Evolutionary conservation across 495 filamentous ascomycete genomes (phyloP).

Genomic region (Aspergillus sparsus): DNA sequence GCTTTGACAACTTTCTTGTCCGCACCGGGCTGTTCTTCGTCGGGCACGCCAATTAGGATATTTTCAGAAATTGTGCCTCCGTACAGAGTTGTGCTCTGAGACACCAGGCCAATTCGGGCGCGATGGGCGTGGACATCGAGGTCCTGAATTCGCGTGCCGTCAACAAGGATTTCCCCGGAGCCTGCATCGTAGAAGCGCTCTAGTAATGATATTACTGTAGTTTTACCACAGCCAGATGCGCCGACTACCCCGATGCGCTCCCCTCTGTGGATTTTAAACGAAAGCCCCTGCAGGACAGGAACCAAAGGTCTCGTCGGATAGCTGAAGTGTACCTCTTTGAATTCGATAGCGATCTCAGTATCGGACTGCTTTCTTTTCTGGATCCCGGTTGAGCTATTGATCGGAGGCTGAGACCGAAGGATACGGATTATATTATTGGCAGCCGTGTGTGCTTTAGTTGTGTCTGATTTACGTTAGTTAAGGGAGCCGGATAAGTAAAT

Average conservation of each 20-base stretch:
- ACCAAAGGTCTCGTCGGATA: slow-evolving; percentile 8
- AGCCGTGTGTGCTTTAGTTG: not conserved
- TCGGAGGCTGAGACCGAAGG: not conserved
- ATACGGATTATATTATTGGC: not conserved
- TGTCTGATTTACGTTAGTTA: not conserved
- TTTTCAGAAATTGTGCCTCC: slow-evolving; percentile 44
- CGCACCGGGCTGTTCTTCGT: not conserved
- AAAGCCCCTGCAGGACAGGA: not conserved
- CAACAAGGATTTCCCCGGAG: slow-evolving; percentile 34
- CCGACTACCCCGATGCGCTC: slow-evolving; percentile 38
- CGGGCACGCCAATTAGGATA: slow-evolving; percentile 35
- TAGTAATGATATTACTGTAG: slow-evolving; percentile 52
- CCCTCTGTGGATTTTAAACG: slow-evolving; percentile 28
- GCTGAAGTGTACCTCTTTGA: slow-evolving; percentile 12
- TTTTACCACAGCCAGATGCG: slow-evolving; percentile 56
- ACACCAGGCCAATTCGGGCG: slow-evolving; percentile 36
- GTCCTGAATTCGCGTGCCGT: slow-evolving; percentile 16
- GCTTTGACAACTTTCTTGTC: slow-evolving; percentile 26
- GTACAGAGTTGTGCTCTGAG: slow-evolving; percentile 45
- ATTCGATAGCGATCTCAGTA: not conserved
- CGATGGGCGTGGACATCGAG: slow-evolving; percentile 29
- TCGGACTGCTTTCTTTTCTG: not conserved
- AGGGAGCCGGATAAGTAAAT: not conserved
- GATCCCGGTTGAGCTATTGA: not conserved
- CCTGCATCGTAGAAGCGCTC: slow-evolving; percentile 53